A percentile compares a stretch with the other conserved stretches of the same genome.
phyloP scores from a whole-genome alignment of 352 stramenopile genomes.

The Globisporangium alternatum region DNA sequence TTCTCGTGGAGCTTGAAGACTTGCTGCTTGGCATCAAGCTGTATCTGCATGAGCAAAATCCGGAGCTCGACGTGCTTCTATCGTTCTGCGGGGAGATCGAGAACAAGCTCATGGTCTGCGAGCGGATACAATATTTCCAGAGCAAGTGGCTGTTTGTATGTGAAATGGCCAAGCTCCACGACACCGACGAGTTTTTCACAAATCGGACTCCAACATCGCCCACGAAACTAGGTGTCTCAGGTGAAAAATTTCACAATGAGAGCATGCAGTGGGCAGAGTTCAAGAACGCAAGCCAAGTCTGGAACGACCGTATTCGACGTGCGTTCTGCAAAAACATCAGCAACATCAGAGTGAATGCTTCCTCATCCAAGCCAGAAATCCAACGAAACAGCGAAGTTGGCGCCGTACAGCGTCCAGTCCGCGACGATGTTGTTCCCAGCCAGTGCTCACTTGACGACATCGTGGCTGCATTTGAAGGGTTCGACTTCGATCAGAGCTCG shows the following conservation, averaged over 20 bases:
- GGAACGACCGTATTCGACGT: conserved; percentile 13
- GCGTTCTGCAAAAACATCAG: conserved; percentile 10
- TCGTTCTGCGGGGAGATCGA: conserved; percentile 31
- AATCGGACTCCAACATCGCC: neutral
- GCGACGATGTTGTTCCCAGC: conserved; percentile 17
- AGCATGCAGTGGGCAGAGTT: conserved; percentile 15
- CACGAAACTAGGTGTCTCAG: conserved; percentile 15
- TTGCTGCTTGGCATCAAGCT: conserved; percentile 34
- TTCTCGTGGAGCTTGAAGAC: conserved; percentile 31
- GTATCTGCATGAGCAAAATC: conserved; percentile 41
- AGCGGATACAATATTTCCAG: conserved; percentile 40
- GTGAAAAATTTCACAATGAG: conserved; percentile 16
- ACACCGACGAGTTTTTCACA: conserved; percentile 64
- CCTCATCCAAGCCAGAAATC: neutral
- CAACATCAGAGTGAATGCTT: neutral
- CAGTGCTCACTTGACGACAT: conserved; percentile 39
- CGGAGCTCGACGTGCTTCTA: conserved; percentile 32
- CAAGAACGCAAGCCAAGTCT: conserved; percentile 9
- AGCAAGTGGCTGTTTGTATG: conserved; percentile 40
- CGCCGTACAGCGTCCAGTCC: neutral
- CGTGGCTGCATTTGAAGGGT: conserved; percentile 42
- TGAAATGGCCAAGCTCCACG: conserved; percentile 47
- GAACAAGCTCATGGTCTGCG: conserved; percentile 28
- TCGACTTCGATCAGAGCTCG: conserved; percentile 48
- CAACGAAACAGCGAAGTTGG: neutral